Conservation (phyloP, 768 basidiomycete genomes). For the Cystofilobasidium capitatum region DNA sequence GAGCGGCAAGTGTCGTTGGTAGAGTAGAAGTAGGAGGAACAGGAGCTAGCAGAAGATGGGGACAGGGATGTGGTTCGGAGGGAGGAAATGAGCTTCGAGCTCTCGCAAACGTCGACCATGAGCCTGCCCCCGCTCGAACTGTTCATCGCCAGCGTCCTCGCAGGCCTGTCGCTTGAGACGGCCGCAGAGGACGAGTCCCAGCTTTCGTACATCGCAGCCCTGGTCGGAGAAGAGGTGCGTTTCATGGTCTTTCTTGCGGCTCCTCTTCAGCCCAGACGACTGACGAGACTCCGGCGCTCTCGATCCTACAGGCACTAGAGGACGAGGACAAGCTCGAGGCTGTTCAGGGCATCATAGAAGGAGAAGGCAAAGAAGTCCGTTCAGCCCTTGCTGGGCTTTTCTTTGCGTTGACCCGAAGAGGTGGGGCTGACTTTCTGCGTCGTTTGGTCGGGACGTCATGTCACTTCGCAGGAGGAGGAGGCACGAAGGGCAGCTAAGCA, state of each 20-base stretch:
- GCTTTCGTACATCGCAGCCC: constrained; percentile 20
- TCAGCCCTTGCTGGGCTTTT: too few relatives aligned
- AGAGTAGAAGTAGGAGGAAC: too few relatives aligned
- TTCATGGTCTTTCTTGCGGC: background rate
- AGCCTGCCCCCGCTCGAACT: constrained; percentile 11
- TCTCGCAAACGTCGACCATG: background rate
- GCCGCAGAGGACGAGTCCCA: constrained; percentile 11
- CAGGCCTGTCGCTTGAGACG: background rate
- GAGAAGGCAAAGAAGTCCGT: constrained; percentile 21
- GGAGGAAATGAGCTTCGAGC: background rate
- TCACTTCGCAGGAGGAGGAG: background rate
- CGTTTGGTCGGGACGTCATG: background rate
- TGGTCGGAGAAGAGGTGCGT: constrained; percentile 22
- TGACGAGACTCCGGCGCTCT: background rate
- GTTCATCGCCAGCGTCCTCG: constrained; percentile 16
- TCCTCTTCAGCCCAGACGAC: background rate
- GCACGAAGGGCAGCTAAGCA: constrained; percentile 2
- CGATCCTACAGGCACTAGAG: constrained; percentile 13
- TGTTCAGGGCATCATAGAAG: constrained; percentile 21
- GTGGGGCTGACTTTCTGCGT: too few relatives aligned
- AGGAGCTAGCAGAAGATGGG: too few relatives aligned
- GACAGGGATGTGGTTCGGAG: background rate
- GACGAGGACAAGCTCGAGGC: constrained; percentile 28
- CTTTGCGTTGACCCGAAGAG: constrained; percentile 4
- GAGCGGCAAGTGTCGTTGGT: too few relatives aligned